Evolutionary conservation across 2,329 filamentous ascomycete species (phyloP).

Genomic region (Talaromyces funiculosus): DNA sequence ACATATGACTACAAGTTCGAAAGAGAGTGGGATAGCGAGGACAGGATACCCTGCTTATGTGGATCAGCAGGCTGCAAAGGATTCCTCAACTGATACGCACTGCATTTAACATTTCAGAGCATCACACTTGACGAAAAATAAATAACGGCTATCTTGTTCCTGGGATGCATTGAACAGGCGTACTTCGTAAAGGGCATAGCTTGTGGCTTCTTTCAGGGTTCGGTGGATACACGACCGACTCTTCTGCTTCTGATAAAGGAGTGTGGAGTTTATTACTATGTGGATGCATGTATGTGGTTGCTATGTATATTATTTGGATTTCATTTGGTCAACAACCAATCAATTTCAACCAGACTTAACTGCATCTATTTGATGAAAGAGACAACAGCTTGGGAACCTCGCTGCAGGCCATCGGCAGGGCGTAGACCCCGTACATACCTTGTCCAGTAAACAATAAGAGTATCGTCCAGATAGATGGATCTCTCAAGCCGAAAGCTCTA

Average conservation of each 20-base stretch:
- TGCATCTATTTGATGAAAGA: neutral
- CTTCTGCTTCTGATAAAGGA: neutral
- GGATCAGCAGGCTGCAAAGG: slow-evolving; percentile 96
- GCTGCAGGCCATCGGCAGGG: neutral
- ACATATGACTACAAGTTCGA: slow-evolving; percentile 99
- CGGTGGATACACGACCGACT: neutral
- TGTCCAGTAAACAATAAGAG: neutral
- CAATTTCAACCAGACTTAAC: neutral
- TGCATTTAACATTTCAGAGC: neutral
- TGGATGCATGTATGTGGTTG: neutral
- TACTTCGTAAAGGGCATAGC: slow-evolving; percentile 6
- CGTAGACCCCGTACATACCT: neutral
- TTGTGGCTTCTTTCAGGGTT: neutral
- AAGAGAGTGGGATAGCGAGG: slow-evolving; percentile 86
- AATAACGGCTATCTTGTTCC: neutral
- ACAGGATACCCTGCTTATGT: slow-evolving; percentile 95
- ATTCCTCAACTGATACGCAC: slow-evolving; percentile 75
- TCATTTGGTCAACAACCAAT: neutral
- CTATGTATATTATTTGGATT: neutral
- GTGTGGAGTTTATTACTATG: neutral
- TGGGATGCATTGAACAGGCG: slow-evolving; percentile 12
- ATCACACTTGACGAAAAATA: neutral
- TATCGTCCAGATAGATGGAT: neutral
- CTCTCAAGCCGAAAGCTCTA: neutral
- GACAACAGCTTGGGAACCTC: neutral